A percentile compares a stretch with the other conserved stretches of the same genome.
phyloP scores from a whole-genome alignment of 352 stramenopile genomes.

The Phytophthora pseudosyringae region DNA sequence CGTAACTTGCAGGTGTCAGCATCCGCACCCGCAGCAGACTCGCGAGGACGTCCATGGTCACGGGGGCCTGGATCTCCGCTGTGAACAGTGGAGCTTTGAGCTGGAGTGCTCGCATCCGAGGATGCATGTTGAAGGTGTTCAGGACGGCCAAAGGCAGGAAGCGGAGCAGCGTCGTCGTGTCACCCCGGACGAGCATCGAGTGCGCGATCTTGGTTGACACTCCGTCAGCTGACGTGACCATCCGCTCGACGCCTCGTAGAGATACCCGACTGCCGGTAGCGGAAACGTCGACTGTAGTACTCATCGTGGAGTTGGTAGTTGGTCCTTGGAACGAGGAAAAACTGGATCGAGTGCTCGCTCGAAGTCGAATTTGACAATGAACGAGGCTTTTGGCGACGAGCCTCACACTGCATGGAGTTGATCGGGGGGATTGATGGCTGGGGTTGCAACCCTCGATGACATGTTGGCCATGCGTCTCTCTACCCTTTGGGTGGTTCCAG shows the following conservation, averaged over 20 bases:
- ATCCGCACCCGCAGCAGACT: conserved; percentile 29
- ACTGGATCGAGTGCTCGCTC: conserved; percentile 11
- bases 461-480: conserved; percentile 11
- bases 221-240: conserved; percentile 34
- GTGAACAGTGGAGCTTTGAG: conserved; percentile 38
- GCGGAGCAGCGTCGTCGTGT: conserved; percentile 29
- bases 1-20: conserved; percentile 31
- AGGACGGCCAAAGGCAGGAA: conserved; percentile 41
- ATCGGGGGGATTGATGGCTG: conserved; percentile 14
- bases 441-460: conserved; percentile 12
- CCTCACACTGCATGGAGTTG: not conserved
- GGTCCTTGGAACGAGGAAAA: not conserved
- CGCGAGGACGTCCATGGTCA: conserved; percentile 33
- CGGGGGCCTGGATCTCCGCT: conserved; percentile 44
- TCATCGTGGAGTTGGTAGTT: conserved; percentile 24
- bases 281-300: conserved; percentile 11
- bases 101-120: conserved; percentile 50
- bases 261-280: conserved; percentile 25
- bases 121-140: conserved; percentile 54
- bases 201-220: conserved; percentile 44
- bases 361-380: conserved; percentile 27
- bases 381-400: not conserved
- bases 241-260: conserved; percentile 50
- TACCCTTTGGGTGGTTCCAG: conserved; percentile 5
- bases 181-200: conserved; percentile 39